A percentile compares a stretch with the other conserved stretches of the same genome.
Evolutionary conservation across 345 rosid species (phyloP).

Genomic region (Acer saccharum): DNA sequence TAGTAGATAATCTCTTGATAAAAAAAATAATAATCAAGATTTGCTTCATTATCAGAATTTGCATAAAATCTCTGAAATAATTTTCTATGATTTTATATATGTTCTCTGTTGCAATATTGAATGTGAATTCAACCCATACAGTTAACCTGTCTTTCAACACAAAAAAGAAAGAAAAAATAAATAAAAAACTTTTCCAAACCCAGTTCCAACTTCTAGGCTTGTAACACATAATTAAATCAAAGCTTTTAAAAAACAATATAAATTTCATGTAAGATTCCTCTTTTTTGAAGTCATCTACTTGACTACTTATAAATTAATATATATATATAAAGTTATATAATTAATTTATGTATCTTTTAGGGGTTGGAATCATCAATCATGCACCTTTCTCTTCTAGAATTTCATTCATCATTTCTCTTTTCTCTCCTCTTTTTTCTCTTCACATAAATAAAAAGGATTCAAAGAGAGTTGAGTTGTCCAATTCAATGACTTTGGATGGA

Average conservation of each 20-base stretch:
- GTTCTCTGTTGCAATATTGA: background rate
- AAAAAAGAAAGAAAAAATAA: too few relatives aligned
- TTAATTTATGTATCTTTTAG: background rate
- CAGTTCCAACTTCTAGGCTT: background rate
- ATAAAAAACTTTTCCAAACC: too few relatives aligned
- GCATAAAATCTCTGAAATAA: too few relatives aligned
- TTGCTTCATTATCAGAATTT: too few relatives aligned
- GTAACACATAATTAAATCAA: background rate
- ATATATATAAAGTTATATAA: background rate
- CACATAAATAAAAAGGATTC: constrained; percentile 6
- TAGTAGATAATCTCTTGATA: too few relatives aligned
- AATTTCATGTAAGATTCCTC: background rate
- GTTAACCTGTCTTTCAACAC: too few relatives aligned
- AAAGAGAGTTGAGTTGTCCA: constrained; percentile 38
- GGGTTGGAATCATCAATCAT: background rate
- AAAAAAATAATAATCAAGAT: too few relatives aligned
- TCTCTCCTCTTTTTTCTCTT: too few relatives aligned
- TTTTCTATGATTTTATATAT: too few relatives aligned
- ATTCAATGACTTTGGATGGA: constrained; percentile 24
- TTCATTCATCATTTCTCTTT: background rate
- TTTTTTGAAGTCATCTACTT: background rate
- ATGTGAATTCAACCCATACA: background rate
- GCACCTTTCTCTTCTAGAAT: constrained; percentile 1
- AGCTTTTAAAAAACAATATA: background rate
- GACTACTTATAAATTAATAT: too few relatives aligned